A percentile compares a stretch with the other conserved stretches of the same genome.
These are phyloP conservation scores for Scedosporium boydii DNA, from an alignment of 2,329 filamentous ascomycete genomes.

Conservation along the genomic window DNA sequence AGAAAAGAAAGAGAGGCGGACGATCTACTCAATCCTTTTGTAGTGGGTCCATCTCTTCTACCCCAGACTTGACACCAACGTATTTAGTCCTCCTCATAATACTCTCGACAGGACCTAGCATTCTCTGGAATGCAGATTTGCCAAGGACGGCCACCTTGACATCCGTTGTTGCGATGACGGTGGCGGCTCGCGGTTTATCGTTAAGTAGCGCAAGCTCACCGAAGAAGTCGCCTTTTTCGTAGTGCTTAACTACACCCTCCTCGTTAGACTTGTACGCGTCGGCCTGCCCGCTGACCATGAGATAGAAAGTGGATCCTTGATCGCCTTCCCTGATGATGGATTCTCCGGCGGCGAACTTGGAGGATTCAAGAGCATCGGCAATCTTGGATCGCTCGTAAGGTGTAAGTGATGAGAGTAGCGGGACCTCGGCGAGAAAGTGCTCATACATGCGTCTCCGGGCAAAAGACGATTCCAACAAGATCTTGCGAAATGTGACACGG, in stretches of 20 bases:
- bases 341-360: slow-evolving; percentile 71
- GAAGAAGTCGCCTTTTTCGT: slow-evolving; percentile 92
- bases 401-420: slow-evolving; percentile 72
- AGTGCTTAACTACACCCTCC: slow-evolving; percentile 63
- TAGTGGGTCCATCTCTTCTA: slow-evolving; percentile 60
- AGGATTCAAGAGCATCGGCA: slow-evolving; percentile 86
- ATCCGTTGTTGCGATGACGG: slow-evolving; percentile 71
- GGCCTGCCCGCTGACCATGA: slow-evolving; percentile 79
- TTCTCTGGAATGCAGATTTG: slow-evolving; percentile 87
- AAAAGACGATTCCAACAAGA: slow-evolving; percentile 97
- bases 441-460: slow-evolving; percentile 95
- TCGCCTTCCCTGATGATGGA: slow-evolving; percentile 88
- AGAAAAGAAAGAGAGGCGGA: background rate
- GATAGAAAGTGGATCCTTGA: slow-evolving; percentile 82
- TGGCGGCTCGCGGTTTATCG: slow-evolving; percentile 86
- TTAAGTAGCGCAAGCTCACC: slow-evolving; percentile 90
- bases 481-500: slow-evolving; percentile 91
- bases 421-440: slow-evolving; percentile 89
- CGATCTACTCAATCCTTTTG: slow-evolving; percentile 21
- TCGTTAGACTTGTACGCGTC: slow-evolving; percentile 74
- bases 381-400: slow-evolving; percentile 95
- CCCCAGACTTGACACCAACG: slow-evolving; percentile 47
- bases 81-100: slow-evolving; percentile 80
- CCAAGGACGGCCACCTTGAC: slow-evolving; percentile 89
- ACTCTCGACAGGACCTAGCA: slow-evolving; percentile 85